Evolutionary conservation across 768 basidiomycete genomes (phyloP), one percentile per base, ranked within the genome.

Genomic region (Leccinellum luteum): DNA sequence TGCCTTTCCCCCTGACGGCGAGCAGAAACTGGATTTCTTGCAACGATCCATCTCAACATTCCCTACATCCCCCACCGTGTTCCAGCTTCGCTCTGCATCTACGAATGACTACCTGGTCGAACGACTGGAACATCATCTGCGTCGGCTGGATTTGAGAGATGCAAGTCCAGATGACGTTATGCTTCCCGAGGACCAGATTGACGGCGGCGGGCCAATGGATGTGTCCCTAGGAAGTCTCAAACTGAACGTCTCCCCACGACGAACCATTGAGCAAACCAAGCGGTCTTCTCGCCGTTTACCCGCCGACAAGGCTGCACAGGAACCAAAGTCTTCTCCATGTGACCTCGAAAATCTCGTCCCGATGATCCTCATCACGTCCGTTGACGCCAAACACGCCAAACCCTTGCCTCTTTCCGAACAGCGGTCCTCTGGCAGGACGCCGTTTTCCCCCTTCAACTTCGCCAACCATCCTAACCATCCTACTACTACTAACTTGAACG

Each of bases 291-390:
- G 47, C 13, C 50, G 25, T 31, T 7, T 2, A 19, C 28, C 7
- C 31, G 45, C 34, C 31, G 41, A 25, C 17, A 31, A 21, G 12
- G 45, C 21, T 34, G 14, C 13, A 8, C 47, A 21, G 0, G 30
- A 52, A 25, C 41, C 45, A 6, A 8, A 1, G 14, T 31, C 48
- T 21, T 27, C 34, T 3, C 17, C 25, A 17, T 17, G 30, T 25
- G 48, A 56, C 15, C 54, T 21, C 21, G 41, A 63, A 21, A 55
- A 52, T 12, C n/a, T 21, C 32, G 49, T 68, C 19, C 68, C 68
- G 1, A 58, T 49, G 52, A 69, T 69, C 48, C 34, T 69, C 17
- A 45, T 69, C 55, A 70, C 68, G 2, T 69, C 68, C 38, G 69
- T 59, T 23, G 66, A 59, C 14, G 66, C 68, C 31, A 64, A 68